Evolutionary conservation across 108 stramenopile species (phyloP).

Genomic region (Phaeodactylum tricornutum): DNA sequence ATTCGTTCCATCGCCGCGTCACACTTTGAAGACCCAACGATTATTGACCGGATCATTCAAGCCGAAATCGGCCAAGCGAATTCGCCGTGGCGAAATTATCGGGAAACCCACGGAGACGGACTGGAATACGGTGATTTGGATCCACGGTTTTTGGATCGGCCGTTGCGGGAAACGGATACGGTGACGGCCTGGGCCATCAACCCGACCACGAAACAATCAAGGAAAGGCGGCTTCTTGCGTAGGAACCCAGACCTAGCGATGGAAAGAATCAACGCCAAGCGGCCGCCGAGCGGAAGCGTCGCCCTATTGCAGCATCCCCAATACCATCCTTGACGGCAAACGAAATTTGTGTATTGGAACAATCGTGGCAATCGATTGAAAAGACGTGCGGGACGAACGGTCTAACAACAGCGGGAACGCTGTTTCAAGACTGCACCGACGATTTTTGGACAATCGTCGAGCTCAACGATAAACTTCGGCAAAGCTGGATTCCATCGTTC

Average conservation of each 20-base stretch:
- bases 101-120: conserved; percentile 47
- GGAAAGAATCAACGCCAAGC: conserved; percentile 3
- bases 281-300: conserved; percentile 1
- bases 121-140: conserved; percentile 69
- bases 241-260: conserved; percentile 31
- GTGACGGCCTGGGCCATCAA: conserved; percentile 38
- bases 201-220: conserved; percentile 41
- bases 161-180: conserved; percentile 28
- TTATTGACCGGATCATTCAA: conserved; percentile 1
- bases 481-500: conserved; percentile 16
- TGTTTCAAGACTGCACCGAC: not conserved
- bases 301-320: conserved; percentile 3
- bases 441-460: not conserved
- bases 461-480: conserved; percentile 7
- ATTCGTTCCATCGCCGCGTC: conserved; percentile 42
- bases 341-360: conserved; percentile 16
- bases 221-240: conserved; percentile 43
- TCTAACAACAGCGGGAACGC: not conserved
- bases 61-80: not conserved
- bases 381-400: conserved; percentile 5
- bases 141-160: conserved; percentile 45
- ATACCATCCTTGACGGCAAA: conserved; percentile 11
- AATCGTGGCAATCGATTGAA: conserved; percentile 23
- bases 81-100: conserved; percentile 31
- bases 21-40: conserved; percentile 16